Evolutionary conservation across 2,329 filamentous ascomycete genomes (phyloP).

Genomic region (Paracoccidioides lutzii): DNA sequence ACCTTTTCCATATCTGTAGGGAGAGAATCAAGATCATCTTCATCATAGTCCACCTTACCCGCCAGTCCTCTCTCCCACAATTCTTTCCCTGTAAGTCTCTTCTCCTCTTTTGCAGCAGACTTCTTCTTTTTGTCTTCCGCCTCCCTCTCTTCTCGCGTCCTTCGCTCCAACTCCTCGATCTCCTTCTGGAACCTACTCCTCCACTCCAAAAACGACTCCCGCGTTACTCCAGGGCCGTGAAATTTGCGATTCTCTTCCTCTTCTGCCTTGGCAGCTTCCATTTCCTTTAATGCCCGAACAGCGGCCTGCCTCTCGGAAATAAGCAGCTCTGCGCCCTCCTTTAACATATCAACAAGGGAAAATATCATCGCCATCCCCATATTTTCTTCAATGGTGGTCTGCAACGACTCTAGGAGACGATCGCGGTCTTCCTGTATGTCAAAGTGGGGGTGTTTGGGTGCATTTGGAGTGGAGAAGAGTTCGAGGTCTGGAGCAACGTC

Average conservation of each 20-base stretch:
- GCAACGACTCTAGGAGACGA: conserved; percentile 55
- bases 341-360: conserved; percentile 72
- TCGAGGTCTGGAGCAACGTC: conserved; percentile 76
- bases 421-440: conserved; percentile 70
- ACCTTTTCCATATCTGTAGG: conserved; percentile 54
- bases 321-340: conserved; percentile 80
- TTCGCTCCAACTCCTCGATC: conserved; percentile 58
- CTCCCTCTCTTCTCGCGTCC: conserved; percentile 58
- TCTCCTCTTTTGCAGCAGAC: conserved; percentile 50
- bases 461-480: conserved; percentile 59
- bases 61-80: conserved; percentile 65
- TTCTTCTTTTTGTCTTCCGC: conserved; percentile 72
- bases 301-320: conserved; percentile 60
- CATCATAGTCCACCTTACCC: conserved; percentile 52
- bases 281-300: conserved; percentile 41
- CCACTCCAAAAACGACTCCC: conserved; percentile 76
- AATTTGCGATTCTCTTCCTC: conserved; percentile 95
- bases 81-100: conserved; percentile 58
- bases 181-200: conserved; percentile 63
- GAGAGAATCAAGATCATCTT: conserved; percentile 51
- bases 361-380: conserved; percentile 98
- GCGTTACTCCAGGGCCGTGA: conserved; percentile 77
- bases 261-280: conserved; percentile 50
- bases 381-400: conserved; percentile 75
- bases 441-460: conserved; percentile 57